Conservation (phyloP, 169 alveolate genomes). For the Theileria annulata region DNA sequence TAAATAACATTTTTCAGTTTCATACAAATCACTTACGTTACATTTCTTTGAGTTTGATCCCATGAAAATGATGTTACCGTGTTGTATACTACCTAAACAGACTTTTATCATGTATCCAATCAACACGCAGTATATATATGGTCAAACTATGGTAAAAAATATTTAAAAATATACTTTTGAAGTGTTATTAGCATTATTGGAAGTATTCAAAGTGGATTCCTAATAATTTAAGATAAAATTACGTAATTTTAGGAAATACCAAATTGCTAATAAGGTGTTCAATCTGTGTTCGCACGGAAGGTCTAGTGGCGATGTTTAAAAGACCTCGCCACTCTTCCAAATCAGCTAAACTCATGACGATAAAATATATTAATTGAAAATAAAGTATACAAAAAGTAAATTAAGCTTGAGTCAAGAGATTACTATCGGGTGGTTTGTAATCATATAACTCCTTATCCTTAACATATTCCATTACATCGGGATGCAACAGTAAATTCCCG, state of each 20-base stretch:
- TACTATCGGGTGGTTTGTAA: neutral
- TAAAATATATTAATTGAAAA: neutral
- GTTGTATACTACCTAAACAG: constrained; percentile 9
- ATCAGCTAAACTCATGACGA: constrained; percentile 13
- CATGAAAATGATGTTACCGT: constrained; percentile 22
- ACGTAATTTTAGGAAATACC: constrained; percentile 2
- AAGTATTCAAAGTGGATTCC: neutral
- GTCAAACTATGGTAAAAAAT: neutral
- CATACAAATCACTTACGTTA: constrained; percentile 16
- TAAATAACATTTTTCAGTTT: neutral
- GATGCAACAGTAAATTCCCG: constrained; percentile 50
- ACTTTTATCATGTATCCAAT: neutral
- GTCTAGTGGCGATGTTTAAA: constrained; percentile 25
- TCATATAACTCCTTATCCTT: constrained; percentile 22
- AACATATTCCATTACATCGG: constrained; percentile 52
- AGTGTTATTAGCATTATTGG: neutral
- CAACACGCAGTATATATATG: neutral
- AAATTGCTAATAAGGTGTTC: constrained; percentile 3
- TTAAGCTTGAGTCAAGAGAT: neutral
- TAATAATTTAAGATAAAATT: neutral
- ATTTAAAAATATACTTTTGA: neutral
- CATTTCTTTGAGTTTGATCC: constrained; percentile 34
- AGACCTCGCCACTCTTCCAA: constrained; percentile 36
- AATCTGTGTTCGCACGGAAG: constrained; percentile 30
- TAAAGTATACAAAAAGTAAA: neutral